Evolutionary conservation across 2,329 filamentous ascomycete genomes (phyloP).

Genomic region (Nakataea oryzae): DNA sequence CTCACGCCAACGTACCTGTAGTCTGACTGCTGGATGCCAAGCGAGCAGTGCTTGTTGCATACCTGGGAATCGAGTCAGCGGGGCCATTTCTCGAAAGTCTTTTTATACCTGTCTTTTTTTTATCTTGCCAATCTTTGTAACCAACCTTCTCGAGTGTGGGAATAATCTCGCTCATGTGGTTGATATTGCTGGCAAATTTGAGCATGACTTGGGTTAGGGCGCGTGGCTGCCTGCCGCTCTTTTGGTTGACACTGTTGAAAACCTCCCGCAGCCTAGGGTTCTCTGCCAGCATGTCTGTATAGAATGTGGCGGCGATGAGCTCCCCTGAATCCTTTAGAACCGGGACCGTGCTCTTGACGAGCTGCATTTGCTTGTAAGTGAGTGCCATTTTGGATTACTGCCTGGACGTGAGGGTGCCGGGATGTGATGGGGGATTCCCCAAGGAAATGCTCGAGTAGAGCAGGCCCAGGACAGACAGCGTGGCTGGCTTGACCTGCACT

Average conservation of each 20-base stretch:
- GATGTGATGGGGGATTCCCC: neutral
- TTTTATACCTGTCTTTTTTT: neutral
- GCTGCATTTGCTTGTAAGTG: constrained; percentile 44
- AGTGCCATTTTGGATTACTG: constrained; percentile 21
- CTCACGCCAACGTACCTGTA: constrained; percentile 31
- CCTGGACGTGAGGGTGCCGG: neutral
- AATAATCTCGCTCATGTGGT: constrained; percentile 44
- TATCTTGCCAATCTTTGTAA: neutral
- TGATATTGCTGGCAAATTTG: constrained; percentile 62
- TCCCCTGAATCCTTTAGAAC: constrained; percentile 57
- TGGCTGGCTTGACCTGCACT: too few relatives aligned
- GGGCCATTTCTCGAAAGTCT: too few relatives aligned
- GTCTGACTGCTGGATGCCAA: constrained; percentile 58
- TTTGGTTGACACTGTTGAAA: constrained; percentile 61
- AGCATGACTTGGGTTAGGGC: constrained; percentile 56
- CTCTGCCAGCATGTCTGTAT: constrained; percentile 54
- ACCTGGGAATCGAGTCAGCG: constrained; percentile 21
- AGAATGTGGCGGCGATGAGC: constrained; percentile 61
- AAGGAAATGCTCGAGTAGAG: neutral
- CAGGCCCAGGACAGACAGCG: too few relatives aligned
- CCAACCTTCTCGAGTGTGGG: constrained; percentile 32
- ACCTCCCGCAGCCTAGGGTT: constrained; percentile 58
- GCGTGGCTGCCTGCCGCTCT: constrained; percentile 48
- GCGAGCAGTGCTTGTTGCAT: constrained; percentile 64
- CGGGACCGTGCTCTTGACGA: constrained; percentile 63